These are phyloP conservation scores for Hypholoma sublateritium DNA, from an alignment of 768 basidiomycete genomes.

Conservation along the genomic window DNA sequence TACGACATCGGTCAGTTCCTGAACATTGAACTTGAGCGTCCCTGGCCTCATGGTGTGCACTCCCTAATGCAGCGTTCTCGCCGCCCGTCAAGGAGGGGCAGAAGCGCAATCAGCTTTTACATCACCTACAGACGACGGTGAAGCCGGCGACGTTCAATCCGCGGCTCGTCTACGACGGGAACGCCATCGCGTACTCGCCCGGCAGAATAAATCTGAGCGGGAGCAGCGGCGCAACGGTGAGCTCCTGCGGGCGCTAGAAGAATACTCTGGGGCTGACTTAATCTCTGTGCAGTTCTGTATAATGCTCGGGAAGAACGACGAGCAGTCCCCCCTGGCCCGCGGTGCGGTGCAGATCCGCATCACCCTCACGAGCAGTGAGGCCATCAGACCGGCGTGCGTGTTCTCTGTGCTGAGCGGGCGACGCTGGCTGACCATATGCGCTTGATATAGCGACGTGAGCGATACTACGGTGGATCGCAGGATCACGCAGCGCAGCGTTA, in stretches of 20 bases:
- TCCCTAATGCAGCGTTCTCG: slow-evolving; percentile 3
- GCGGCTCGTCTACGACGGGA: slow-evolving; percentile 46
- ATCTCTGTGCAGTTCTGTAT: background rate
- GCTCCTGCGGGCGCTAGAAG: background rate
- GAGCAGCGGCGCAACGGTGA: background rate
- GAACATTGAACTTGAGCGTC: too few relatives aligned
- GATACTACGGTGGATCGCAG: slow-evolving; percentile 17
- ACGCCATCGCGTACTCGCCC: slow-evolving; percentile 40
- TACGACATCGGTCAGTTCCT: slow-evolving; percentile 22
- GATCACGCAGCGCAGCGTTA: slow-evolving; percentile 24
- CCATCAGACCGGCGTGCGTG: slow-evolving; percentile 40
- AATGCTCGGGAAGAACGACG: background rate
- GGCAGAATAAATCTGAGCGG: slow-evolving; percentile 21
- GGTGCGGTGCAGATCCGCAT: slow-evolving; percentile 31
- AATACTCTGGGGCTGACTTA: background rate
- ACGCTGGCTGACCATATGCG: too few relatives aligned
- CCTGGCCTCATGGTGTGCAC: background rate
- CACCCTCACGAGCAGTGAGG: slow-evolving; percentile 36
- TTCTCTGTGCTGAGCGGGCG: too few relatives aligned
- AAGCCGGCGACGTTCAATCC: slow-evolving; percentile 38
- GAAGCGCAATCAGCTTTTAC: slow-evolving; percentile 25
- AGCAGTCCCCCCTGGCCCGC: slow-evolving; percentile 12
- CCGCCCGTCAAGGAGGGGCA: slow-evolving; percentile 1
- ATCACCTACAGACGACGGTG: slow-evolving; percentile 36
- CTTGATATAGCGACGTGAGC: slow-evolving; percentile 24